Evolutionary conservation across 257 asterid species (phyloP).

Genomic region (Schizonepeta tenuifolia): DNA sequence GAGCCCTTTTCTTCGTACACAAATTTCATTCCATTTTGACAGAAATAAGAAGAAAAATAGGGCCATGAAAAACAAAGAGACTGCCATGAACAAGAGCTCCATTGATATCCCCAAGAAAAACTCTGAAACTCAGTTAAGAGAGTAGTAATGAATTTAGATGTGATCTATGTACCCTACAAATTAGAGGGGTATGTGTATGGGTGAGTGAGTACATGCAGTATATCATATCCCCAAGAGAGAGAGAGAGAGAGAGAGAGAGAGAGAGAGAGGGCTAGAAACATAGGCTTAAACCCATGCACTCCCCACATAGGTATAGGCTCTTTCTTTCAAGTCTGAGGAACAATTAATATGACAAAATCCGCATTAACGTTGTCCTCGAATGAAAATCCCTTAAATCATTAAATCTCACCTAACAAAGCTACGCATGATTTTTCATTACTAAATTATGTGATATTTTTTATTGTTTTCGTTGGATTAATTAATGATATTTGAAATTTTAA

Average conservation of each 20-base stretch:
- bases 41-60: conserved; percentile 29
- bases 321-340: conserved; percentile 41
- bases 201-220: conserved; percentile 30
- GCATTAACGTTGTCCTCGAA: conserved; percentile 40
- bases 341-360: conserved; percentile 47
- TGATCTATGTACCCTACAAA: conserved; percentile 18
- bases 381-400: conserved; percentile 22
- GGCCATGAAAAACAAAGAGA: conserved; percentile 27
- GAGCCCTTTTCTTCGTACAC: conserved; percentile 49
- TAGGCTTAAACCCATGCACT: conserved; percentile 41
- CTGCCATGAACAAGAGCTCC: conserved; percentile 46
- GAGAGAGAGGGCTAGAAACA: not conserved
- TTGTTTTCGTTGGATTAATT: no score
- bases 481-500: no score
- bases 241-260: not conserved
- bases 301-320: conserved; percentile 39
- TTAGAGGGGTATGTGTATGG: not conserved
- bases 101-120: conserved; percentile 46
- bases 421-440: no score
- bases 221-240: not conserved
- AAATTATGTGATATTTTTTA: no score
- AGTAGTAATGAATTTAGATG: conserved; percentile 11
- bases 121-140: not conserved
- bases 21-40: conserved; percentile 62
- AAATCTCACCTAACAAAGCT: conserved; percentile 31